These are phyloP conservation scores for Nemania diffusa DNA, from an alignment of 2,329 filamentous ascomycete species.

Conservation along the genomic window DNA sequence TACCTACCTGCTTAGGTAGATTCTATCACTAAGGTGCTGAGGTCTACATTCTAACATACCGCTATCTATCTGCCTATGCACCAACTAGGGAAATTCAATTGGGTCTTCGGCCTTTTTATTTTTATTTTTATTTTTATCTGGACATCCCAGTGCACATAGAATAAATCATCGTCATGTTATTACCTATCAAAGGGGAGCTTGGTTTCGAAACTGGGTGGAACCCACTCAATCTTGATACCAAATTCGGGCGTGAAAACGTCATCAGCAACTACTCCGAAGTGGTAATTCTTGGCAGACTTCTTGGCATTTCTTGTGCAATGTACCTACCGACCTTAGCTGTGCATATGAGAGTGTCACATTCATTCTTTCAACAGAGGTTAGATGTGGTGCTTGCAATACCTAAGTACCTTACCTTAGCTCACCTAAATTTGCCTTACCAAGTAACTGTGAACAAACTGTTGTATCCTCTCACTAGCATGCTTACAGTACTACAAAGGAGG, in stretches of 20 bases:
- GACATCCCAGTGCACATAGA: not conserved
- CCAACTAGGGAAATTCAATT: conserved; percentile 1
- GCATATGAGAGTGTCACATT: not conserved
- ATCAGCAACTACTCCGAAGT: conserved; percentile 22
- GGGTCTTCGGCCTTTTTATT: conserved; percentile 20
- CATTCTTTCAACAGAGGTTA: not conserved
- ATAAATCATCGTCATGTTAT: conserved; percentile 28
- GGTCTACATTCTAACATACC: not conserved
- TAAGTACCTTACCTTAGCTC: not conserved
- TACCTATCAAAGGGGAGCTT: conserved; percentile 18
- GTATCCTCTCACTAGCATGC: not conserved
- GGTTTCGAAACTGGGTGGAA: conserved; percentile 16
- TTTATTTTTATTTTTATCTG: not conserved
- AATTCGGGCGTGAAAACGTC: conserved; percentile 31
- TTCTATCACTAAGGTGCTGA: not conserved
- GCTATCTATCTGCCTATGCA: not conserved
- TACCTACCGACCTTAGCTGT: not conserved
- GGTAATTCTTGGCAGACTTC: conserved; percentile 20
- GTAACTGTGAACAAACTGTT: not conserved
- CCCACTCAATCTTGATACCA: conserved; percentile 25
- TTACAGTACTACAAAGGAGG: not conserved
- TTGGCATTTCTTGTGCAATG: not conserved
- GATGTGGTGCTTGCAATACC: not conserved
- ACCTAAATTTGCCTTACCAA: too few relatives aligned
- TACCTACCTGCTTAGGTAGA: not conserved